Evolutionary conservation across 2,329 filamentous ascomycete species (phyloP), one percentile per base, ranked within the genome.

Genomic region (Cladosporium velox): DNA sequence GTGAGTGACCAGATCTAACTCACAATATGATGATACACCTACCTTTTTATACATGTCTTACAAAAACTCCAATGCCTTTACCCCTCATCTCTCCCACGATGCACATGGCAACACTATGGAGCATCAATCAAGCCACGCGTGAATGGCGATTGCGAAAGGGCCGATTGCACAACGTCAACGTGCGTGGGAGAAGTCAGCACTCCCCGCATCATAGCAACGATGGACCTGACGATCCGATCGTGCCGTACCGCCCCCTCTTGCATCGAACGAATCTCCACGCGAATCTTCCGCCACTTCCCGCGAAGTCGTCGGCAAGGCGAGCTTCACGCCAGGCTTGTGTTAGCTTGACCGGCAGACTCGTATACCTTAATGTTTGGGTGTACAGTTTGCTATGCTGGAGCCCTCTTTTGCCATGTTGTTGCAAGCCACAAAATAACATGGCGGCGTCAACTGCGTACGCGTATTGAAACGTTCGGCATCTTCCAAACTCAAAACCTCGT

Each of bases 1-100:
- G 30, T 32, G 52, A 12, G 18, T 14, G 18, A 24, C 4, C 8
- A 34, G 52, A 32, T 55, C 8, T 18, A 21, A 5, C 1, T 21
- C 10, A 34, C 18, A n/a, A 8, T 15, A 6, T 24, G 58, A 47
- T n/a, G 3, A 10, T 3, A 8, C 6, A 32, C 24, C 4, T 34
- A 18, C 28, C 28, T 15, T 21, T 44, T 51, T 49, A 34, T 49
- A 51, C 4, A 21, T n/a, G 21, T 15, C 32, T 14, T n/a, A 41
- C 32, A 21, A 30, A 26, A 8, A 15, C 0, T 26, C 4, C 11
- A n/a, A 21, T 38, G 34, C 55, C 55, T 41, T 41, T 65, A 59
- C 63, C 63, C 52, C 63, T 65, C 63, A 65, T 8, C 54, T 52
- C 14, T 21, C 15, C n/a, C 28, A 54, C 47, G 18, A 47, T 57